phyloP scores from a whole-genome alignment of 192 early-diverging fungal genomes.

The Umbelopsis sp. region DNA sequence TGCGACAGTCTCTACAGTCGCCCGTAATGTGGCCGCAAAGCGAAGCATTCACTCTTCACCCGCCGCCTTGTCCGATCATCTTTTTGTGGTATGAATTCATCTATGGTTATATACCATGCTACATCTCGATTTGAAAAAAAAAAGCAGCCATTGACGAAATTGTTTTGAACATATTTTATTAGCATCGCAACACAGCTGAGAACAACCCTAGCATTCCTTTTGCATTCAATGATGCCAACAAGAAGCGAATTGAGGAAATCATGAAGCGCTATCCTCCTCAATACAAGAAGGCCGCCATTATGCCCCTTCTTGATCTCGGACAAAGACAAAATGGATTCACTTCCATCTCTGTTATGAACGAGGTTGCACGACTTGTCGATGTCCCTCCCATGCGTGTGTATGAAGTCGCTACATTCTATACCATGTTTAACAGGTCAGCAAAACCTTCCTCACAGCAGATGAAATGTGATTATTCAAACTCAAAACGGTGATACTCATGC shows the following conservation, averaged over 20 bases:
- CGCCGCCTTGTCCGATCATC: constrained; percentile 52
- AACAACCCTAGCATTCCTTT: constrained; percentile 87
- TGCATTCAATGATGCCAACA: constrained; percentile 82
- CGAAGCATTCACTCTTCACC: constrained; percentile 50
- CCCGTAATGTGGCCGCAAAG: constrained; percentile 36
- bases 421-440: constrained; percentile 94
- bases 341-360: constrained; percentile 94
- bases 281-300: constrained; percentile 97
- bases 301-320: constrained; percentile 92
- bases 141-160: neutral
- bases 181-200: constrained; percentile 79
- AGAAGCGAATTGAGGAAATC: constrained; percentile 80
- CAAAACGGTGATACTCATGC: no score
- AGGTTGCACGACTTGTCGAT: constrained; percentile 91
- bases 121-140: neutral
- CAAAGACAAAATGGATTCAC: constrained; percentile 97
- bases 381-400: constrained; percentile 99
- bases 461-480: no score
- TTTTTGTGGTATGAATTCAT: constrained; percentile 56
- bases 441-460: neutral
- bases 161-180: neutral
- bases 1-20: constrained; percentile 32
- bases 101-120: neutral
- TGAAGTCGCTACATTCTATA: constrained; percentile 99
- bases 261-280: constrained; percentile 94